Evolutionary conservation across 306 rosid genomes (phyloP).

Genomic region (Lathyrus sativus): DNA sequence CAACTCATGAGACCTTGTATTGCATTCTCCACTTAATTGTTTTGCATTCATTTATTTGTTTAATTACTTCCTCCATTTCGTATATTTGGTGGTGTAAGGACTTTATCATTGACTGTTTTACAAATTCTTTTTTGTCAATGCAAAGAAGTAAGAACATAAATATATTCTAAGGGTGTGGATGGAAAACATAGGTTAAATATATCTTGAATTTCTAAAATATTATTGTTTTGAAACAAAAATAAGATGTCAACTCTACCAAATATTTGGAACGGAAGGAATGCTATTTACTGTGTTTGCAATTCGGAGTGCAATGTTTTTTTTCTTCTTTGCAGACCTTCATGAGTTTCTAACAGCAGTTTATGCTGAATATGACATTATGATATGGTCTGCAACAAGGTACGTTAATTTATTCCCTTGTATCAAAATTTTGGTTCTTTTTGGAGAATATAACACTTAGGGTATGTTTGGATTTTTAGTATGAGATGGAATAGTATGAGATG

Average conservation of each 20-base stretch:
- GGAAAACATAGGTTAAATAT: neutral
- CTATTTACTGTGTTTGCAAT: neutral
- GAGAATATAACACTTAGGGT: neutral
- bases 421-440: neutral
- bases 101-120: neutral
- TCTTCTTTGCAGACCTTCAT: slow-evolving; percentile 69
- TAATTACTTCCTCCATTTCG: neutral
- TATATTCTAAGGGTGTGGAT: neutral
- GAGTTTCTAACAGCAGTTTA: slow-evolving; percentile 90
- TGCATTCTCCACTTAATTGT: neutral
- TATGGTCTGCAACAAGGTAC: slow-evolving; percentile 99
- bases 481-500: too few species aligned
- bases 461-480: too few species aligned
- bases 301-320: slow-evolving; percentile 1
- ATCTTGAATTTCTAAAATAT: neutral
- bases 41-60: neutral
- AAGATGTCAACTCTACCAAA: neutral
- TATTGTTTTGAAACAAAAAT: neutral
- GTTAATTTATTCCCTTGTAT: slow-evolving; percentile 21
- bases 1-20: slow-evolving; percentile 93
- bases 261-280: neutral
- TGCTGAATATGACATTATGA: slow-evolving; percentile 87
- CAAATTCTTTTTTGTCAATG: neutral
- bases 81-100: neutral
- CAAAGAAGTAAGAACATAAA: neutral